phyloP scores from a whole-genome alignment of 495 filamentous ascomycete genomes.

The Penicillium soppii region DNA sequence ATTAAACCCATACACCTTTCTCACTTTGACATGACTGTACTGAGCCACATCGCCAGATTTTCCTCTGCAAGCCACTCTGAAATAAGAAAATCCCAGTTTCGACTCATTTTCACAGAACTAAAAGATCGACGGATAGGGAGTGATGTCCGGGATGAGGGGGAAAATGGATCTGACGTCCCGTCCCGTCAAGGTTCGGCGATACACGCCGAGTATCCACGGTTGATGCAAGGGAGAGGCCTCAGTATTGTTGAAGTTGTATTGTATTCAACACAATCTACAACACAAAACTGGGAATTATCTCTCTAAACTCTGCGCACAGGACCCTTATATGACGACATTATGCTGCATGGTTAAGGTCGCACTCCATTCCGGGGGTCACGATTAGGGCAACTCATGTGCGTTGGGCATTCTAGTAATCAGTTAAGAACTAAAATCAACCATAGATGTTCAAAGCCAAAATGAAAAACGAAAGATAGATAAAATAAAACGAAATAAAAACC shows the following conservation, averaged over 20 bases:
- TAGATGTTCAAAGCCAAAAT: not conserved
- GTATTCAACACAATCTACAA: not conserved
- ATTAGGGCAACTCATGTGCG: conserved; percentile 7
- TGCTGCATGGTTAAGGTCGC: conserved; percentile 7
- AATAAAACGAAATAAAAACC: not conserved
- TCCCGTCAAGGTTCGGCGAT: conserved; percentile 50
- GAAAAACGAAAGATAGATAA: not conserved
- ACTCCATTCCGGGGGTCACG: conserved; percentile 8
- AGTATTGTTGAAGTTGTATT: not conserved
- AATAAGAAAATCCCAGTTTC: too few species aligned
- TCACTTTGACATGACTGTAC: conserved; percentile 2
- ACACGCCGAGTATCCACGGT: conserved; percentile 37
- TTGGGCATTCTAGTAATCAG: conserved; percentile 19
- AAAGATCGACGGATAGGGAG: conserved; percentile 1
- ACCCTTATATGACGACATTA: conserved; percentile 21
- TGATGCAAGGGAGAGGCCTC: conserved; percentile 34
- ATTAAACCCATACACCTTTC: conserved; percentile 17
- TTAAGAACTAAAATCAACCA: not conserved
- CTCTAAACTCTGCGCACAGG: conserved; percentile 7
- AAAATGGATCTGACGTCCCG: conserved; percentile 38
- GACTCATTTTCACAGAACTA: not conserved
- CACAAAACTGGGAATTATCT: not conserved
- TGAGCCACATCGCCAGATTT: conserved; percentile 26
- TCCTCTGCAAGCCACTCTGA: conserved; percentile 20
- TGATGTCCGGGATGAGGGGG: conserved; percentile 1